phyloP scores from a whole-genome alignment of 129 eudicot genomes.

The Flaveria robusta region DNA sequence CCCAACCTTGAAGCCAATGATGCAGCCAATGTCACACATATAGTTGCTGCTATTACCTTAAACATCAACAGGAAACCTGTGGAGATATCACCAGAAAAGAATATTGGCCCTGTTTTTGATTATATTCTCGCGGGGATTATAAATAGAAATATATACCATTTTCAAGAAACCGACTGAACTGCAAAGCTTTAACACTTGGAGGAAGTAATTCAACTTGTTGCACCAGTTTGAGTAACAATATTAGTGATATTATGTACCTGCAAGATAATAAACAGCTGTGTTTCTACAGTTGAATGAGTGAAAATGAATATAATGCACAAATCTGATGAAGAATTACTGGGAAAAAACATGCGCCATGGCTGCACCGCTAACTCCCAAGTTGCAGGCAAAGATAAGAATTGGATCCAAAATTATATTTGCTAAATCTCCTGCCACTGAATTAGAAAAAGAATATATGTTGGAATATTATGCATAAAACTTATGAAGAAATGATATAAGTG shows the following conservation, averaged over 20 bases:
- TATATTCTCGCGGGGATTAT: background rate
- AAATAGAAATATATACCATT: slow-evolving; percentile 46
- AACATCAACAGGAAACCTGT: slow-evolving; percentile 63
- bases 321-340: slow-evolving; percentile 47
- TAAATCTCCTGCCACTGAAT: slow-evolving; percentile 71
- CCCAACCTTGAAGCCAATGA: slow-evolving; percentile 84
- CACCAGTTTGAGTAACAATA: slow-evolving; percentile 60
- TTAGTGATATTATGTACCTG: slow-evolving; percentile 40
- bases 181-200: slow-evolving; percentile 62
- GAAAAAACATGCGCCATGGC: slow-evolving; percentile 96
- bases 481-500: slow-evolving; percentile 11
- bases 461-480: background rate
- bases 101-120: background rate
- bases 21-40: slow-evolving; percentile 81
- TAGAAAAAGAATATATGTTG: background rate
- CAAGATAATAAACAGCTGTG: background rate
- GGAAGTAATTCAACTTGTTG: slow-evolving; percentile 73
- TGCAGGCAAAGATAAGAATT: slow-evolving; percentile 64
- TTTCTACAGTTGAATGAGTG: background rate
- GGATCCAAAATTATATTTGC: slow-evolving; percentile 79
- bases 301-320: background rate
- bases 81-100: slow-evolving; percentile 7
- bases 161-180: slow-evolving; percentile 72
- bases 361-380: slow-evolving; percentile 83
- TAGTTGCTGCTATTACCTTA: slow-evolving; percentile 76